Conservation (phyloP, 177 flowering plant species). For the Vitis hybrid region DNA sequence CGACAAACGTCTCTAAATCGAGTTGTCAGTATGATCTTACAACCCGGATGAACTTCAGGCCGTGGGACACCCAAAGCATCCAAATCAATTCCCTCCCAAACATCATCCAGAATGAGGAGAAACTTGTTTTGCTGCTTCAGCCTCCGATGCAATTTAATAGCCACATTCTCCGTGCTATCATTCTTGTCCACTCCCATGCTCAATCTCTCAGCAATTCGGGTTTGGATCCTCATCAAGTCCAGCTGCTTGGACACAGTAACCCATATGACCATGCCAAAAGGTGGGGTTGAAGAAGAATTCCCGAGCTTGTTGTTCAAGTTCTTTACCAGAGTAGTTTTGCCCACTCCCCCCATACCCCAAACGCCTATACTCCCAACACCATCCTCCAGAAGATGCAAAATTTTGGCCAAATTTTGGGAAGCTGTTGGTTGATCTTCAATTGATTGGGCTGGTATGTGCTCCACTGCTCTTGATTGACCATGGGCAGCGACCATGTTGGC, state of each 20-base stretch:
- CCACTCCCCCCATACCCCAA: too few relatives aligned
- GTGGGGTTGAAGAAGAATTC: too few relatives aligned
- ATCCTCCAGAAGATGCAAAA: too few relatives aligned
- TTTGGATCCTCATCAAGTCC: conserved; percentile 5
- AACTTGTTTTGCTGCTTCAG: conserved; percentile 1
- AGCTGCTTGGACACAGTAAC: conserved; percentile 12
- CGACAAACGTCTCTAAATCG: conserved; percentile 14
- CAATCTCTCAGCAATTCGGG: conserved; percentile 21
- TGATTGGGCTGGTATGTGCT: too few relatives aligned
- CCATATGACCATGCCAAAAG: neutral
- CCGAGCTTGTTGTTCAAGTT: too few relatives aligned
- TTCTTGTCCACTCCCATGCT: neutral
- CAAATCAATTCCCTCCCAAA: conserved; percentile 22
- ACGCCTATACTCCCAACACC: too few relatives aligned
- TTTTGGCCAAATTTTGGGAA: too few relatives aligned
- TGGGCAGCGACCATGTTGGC: too few relatives aligned
- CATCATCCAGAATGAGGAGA: conserved; percentile 20
- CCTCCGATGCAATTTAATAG: conserved; percentile 2
- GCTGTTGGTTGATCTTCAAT: too few relatives aligned
- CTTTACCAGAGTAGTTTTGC: too few relatives aligned
- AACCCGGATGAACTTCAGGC: neutral
- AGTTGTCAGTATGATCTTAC: conserved; percentile 16
- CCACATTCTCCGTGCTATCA: conserved; percentile 10
- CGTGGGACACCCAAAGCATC: conserved; percentile 18
- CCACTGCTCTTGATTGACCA: too few relatives aligned